phyloP scores from a whole-genome alignment of 768 basidiomycete genomes.

The Podaxis rugospora region DNA sequence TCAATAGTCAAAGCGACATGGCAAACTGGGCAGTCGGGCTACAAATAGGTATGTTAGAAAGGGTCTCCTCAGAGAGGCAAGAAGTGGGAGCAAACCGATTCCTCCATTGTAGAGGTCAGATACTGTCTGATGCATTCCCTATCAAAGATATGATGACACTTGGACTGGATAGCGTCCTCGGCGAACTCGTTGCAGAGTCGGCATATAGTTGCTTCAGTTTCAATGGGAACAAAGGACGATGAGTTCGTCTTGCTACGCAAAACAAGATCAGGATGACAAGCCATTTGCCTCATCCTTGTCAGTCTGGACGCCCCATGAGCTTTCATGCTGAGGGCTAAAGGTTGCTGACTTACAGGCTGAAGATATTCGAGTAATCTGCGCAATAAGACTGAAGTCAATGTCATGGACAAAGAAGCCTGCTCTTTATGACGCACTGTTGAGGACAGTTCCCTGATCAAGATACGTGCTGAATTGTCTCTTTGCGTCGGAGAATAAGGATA shows the following conservation, averaged over 20 bases:
- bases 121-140: conserved; percentile 95
- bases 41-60: background rate
- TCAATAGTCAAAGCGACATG: conserved; percentile 92
- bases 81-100: conserved; percentile 40
- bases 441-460: conserved; percentile 81
- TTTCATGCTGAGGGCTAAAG: background rate
- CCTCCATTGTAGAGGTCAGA: conserved; percentile 67
- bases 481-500: conserved; percentile 88
- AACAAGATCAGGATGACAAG: conserved; percentile 92
- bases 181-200: conserved; percentile 95
- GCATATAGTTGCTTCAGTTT: conserved; percentile 80
- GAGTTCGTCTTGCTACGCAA: conserved; percentile 81
- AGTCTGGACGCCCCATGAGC: conserved; percentile 44
- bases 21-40: conserved; percentile 95
- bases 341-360: conserved; percentile 54
- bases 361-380: conserved; percentile 85
- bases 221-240: conserved; percentile 50
- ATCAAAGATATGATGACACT: conserved; percentile 93
- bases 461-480: conserved; percentile 91
- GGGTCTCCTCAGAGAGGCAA: background rate
- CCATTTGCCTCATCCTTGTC: conserved; percentile 95
- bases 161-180: conserved; percentile 94
- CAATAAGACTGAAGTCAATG: conserved; percentile 2
- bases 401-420: background rate
- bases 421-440: conserved; percentile 72